Evolutionary conservation across 129 eudicot genomes (phyloP), one percentile per base, ranked within the genome.

Genomic region (Flaveria trinervia): DNA sequence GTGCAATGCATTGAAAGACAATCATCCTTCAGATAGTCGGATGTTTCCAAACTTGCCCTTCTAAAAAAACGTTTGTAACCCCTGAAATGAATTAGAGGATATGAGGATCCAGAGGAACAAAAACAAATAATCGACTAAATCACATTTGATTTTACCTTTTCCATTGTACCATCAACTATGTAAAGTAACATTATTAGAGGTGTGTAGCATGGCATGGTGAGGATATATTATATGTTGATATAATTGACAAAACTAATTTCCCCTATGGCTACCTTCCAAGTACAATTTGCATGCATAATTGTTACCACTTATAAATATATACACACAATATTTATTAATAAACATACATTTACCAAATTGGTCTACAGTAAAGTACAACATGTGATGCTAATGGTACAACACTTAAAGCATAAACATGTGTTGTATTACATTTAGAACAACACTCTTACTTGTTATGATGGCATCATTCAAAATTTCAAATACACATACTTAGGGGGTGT

Each of bases 1-100:
- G 94, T 90, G 80, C 98, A 92, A 82, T 83, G 83, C 93, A 92
- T 75, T 20, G 89, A 22, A 41, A 92, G 89, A 80, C 92, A 86
- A 82, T 92, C 98, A 54, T 88, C 89, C 79, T 87, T 90, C 48
- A 92, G 78, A 81, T 80, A 90, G 44, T 88, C 90, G 1, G 98
- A 92, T 56, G 88, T 70, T 80, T 92, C 98, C 57, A 92, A 76
- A 67, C 81, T 44, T 4, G 78, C 44, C 71, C 93, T 88, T 68
- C 85, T 89, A 74, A 89, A 89, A 73, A 92, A 92, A 10, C 93
- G 94, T 65, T 92, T 92, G 86, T 89, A 92, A 54, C 98, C 98
- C 98, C 98, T 92, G 86, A 75, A 80, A 82, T 59, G 55, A 36
- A 80, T 49, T 49, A 49, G 51, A 79, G 18, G 3, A 65, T 52